A percentile compares a stretch with the other conserved stretches of the same genome.
These are phyloP conservation scores for Chaetothyriales sp. DNA, from an alignment of 2,329 filamentous ascomycete species.

Conservation along the genomic window DNA sequence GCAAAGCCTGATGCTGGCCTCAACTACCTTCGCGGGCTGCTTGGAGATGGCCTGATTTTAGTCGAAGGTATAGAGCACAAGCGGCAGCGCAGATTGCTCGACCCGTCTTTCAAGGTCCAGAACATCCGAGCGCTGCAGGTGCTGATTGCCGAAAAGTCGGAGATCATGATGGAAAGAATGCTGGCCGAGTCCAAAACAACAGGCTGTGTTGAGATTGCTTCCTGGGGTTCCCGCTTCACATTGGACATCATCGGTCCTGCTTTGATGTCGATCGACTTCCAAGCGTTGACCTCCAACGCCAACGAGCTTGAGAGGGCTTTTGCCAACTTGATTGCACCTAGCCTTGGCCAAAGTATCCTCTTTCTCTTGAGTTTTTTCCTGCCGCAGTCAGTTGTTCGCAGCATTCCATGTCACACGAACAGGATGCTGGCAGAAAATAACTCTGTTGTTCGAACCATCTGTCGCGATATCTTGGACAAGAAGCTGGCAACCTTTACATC, in stretches of 20 bases:
- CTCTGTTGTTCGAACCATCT: background rate
- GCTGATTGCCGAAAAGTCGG: background rate
- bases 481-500: background rate
- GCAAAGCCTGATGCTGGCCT: background rate
- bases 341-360: background rate
- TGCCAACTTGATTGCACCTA: background rate
- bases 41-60: background rate
- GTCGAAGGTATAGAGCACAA: background rate
- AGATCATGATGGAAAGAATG: background rate
- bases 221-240: conserved; percentile 53
- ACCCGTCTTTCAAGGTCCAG: background rate
- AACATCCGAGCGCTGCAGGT: background rate
- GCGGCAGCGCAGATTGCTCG: background rate
- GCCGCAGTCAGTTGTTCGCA: background rate
- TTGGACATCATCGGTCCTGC: conserved; percentile 42
- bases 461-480: background rate
- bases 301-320: background rate
- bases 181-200: background rate
- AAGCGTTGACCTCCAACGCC: background rate
- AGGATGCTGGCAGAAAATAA: background rate
- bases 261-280: background rate
- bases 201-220: conserved; percentile 39
- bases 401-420: background rate
- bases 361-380: background rate
- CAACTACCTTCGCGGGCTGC: background rate